Conservation (phyloP, 2,329 filamentous ascomycete genomes). For the Balansia obtecta region DNA sequence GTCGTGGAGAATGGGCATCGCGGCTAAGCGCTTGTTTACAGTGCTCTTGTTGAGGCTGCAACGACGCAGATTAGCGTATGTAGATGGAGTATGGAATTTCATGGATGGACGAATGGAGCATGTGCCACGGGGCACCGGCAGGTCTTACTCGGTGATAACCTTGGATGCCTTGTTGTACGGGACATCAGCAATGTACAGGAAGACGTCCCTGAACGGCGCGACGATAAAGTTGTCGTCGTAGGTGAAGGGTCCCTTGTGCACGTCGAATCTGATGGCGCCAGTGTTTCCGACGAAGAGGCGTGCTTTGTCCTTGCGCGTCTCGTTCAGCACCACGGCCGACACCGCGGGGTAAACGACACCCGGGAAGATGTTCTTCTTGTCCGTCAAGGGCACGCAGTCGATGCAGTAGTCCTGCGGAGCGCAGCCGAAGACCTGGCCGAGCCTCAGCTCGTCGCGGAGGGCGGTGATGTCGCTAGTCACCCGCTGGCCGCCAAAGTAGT, state of each 20-base stretch:
- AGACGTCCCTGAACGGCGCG: constrained; percentile 39
- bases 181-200: constrained; percentile 40
- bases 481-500: constrained; percentile 32
- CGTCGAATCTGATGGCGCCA: constrained; percentile 47
- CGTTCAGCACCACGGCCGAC: constrained; percentile 37
- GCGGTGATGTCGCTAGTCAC: constrained; percentile 38
- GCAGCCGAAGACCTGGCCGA: constrained; percentile 46
- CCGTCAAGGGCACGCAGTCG: constrained; percentile 39
- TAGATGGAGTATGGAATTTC: not conserved
- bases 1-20: constrained; percentile 26
- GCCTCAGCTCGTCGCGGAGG: constrained; percentile 37
- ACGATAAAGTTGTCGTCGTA: constrained; percentile 40
- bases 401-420: constrained; percentile 48
- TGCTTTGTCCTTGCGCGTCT: constrained; percentile 33
- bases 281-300: constrained; percentile 49
- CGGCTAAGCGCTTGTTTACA: constrained; percentile 22
- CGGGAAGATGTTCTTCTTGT: constrained; percentile 40
- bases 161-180: constrained; percentile 30
- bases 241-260: constrained; percentile 51
- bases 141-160: constrained; percentile 16
- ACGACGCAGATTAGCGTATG: not conserved
- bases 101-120: not conserved
- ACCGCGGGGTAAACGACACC: constrained; percentile 36
- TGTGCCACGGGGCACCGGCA: too few species aligned
- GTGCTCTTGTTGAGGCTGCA: constrained; percentile 29